Evolutionary conservation across 805 yeast genomes (phyloP).

Genomic region (Hagleromyces aurorensis): DNA sequence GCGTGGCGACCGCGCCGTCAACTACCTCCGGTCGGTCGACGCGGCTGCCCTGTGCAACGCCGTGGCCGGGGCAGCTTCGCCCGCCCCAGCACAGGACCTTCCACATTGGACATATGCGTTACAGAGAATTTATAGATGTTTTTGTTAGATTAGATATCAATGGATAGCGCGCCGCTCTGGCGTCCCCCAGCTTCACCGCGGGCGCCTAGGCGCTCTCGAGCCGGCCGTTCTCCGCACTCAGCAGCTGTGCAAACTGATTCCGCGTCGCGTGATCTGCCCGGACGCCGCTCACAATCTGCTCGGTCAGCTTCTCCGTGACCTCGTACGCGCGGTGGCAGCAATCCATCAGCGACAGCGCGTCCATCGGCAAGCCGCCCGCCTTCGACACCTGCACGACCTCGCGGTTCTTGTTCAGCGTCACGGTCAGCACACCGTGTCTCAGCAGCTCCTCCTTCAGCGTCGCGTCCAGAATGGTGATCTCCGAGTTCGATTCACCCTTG

Average conservation of each 20-base stretch:
- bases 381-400: slow-evolving; percentile 87
- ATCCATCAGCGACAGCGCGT: slow-evolving; percentile 57
- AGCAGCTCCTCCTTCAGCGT: slow-evolving; percentile 66
- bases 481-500: slow-evolving; percentile 54
- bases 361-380: slow-evolving; percentile 83
- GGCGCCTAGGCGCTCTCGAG: no score
- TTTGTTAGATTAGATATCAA: no score
- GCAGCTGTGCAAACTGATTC: slow-evolving; percentile 30
- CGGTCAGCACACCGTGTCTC: slow-evolving; percentile 71
- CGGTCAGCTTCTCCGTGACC: slow-evolving; percentile 57
- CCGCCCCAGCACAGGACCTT: no score
- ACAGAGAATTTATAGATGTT: no score
- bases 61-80: no score
- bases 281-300: slow-evolving; percentile 48
- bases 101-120: no score
- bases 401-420: slow-evolving; percentile 81
- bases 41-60: no score
- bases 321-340: slow-evolving; percentile 60
- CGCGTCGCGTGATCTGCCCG: slow-evolving; percentile 46
- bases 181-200: no score
- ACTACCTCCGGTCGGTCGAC: no score
- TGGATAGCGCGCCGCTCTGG: no score
- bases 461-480: slow-evolving; percentile 67
- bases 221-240: slow-evolving; percentile 31
- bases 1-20: no score